Evolutionary conservation across 148 eudicot genomes (phyloP), one percentile per base, ranked within the genome.

Genomic region (Bassia scoparia): DNA sequence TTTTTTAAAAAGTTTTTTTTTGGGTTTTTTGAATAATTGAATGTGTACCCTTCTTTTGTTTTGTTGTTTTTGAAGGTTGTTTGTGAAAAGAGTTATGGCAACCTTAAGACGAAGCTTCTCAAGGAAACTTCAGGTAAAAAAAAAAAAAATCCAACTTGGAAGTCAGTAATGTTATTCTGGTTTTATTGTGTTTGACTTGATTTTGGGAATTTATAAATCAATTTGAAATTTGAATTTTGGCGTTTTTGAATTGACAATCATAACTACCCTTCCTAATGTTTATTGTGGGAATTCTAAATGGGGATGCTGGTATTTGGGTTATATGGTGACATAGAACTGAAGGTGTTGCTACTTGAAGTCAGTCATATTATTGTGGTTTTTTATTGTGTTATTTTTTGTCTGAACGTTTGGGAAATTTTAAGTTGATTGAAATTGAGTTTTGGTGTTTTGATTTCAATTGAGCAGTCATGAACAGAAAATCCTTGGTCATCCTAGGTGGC

Each of bases 71-170:
- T 29, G 46, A 15, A 38, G 52, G 29, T 66, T 61, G 14, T 67
- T 50, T n/a, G 67, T 78, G 20, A 67, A 60, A 48, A 43, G 23
- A 62, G 21, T 10, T 37, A 78, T 78, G 81, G 63, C 81, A 21
- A 48, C 69, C 60, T 73, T 68, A n/a, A 23, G 81, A 49, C 16
- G 69, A 78, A 23, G 50, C 60, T 72, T 49, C 73, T 59, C 61
- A 58, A 35, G 61, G 73, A 63, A 33, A n/a, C n/a, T 61, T 50
- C 77, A 73, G 81, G 81, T 78, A 33, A 50, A 56, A 38, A 35
- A 26, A 8, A 11, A 70, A 38, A 43, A 71, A 16, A 55, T 31
- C 54, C 66, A 38, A 15, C 5, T 59, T 26, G 54, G 13, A n/a
- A n/a, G n/a, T n/a, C n/a, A n/a, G n/a, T n/a, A n/a, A n/a, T n/a